Evolutionary conservation across 129 eudicot genomes (phyloP), one percentile per base, ranked within the genome.

Genomic region (Arctium minus): DNA sequence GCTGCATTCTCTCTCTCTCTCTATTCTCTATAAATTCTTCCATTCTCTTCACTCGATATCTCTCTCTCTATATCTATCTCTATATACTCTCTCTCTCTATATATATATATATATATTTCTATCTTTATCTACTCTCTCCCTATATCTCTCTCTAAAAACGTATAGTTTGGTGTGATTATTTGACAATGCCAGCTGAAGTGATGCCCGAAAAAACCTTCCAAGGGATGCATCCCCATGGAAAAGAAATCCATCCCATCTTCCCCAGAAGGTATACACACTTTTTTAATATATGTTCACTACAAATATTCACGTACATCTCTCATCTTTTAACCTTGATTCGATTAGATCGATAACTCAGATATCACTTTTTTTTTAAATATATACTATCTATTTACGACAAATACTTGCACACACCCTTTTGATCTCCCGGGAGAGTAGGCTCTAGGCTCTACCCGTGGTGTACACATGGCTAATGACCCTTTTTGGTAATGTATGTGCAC

Each of bases 181-280:
- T 22, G 15, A 82, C 60, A 83, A 86, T 88, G 92, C 85, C 89
- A 35, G 90, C 89, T 6, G 89, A 91, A 80, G 80, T 85, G 32
- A 75, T 88, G 80, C 73, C 87, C 18, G 94, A 89, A 68, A 85
- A 80, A n/a, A 80, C 75, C 78, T 88, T 87, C 74, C 85, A 86
- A 56, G 87, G 79, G 56, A 79, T 86, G 64, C 84, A 80, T 79
- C 39, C 75, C 46, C 72, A 75, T 37, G 84, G 75, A 37, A 88
- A 84, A 79, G 94, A 86, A 79, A 84, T 73, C 80, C 85, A 30
- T 53, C 77, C 89, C 15, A 33, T 82, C 85, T 78, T 86, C 79
- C 48, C 75, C 35, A 89, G 80, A 80, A 88, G 94, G 94, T 91
- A 88, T 38, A 8, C 10, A 18, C 64, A 17, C 31, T 50, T 62